phyloP scores from a whole-genome alignment of 140 eudicot genomes.

The Anethum foeniculum region DNA sequence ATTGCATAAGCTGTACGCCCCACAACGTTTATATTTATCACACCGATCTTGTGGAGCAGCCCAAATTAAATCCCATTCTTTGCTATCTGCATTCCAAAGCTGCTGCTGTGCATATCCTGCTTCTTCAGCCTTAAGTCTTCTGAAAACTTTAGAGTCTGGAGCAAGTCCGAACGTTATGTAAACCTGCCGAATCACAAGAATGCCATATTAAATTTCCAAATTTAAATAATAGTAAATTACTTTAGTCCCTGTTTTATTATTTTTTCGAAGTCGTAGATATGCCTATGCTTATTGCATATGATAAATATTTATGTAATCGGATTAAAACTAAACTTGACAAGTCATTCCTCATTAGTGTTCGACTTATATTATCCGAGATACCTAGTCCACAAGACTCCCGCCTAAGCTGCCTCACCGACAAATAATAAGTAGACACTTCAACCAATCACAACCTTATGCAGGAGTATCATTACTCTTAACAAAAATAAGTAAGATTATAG shows the following conservation, averaged over 20 bases:
- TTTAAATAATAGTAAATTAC: neutral
- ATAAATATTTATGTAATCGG: neutral
- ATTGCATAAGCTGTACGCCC: constrained; percentile 11
- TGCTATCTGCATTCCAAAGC: neutral
- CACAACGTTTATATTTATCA: constrained; percentile 11
- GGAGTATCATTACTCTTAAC: neutral
- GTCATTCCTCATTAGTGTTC: neutral
- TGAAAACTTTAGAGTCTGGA: neutral
- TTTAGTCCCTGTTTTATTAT: neutral
- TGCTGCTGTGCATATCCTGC: neutral
- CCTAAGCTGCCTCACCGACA: neutral
- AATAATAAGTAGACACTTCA: neutral
- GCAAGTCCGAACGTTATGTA: neutral
- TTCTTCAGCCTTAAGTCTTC: neutral
- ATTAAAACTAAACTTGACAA: neutral
- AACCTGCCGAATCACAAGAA: neutral
- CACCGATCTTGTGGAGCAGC: constrained; percentile 9
- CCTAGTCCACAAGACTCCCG: neutral
- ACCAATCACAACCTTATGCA: neutral
- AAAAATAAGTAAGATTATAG: neutral
- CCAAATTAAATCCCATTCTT: constrained; percentile 2
- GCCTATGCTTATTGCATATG: neutral
- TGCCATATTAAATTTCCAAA: neutral
- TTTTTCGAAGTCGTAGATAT: neutral
- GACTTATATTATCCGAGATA: neutral